These are phyloP conservation scores for Ananas comosus DNA, from an alignment of 176 grass and related monocot species.

Conservation along the genomic window DNA sequence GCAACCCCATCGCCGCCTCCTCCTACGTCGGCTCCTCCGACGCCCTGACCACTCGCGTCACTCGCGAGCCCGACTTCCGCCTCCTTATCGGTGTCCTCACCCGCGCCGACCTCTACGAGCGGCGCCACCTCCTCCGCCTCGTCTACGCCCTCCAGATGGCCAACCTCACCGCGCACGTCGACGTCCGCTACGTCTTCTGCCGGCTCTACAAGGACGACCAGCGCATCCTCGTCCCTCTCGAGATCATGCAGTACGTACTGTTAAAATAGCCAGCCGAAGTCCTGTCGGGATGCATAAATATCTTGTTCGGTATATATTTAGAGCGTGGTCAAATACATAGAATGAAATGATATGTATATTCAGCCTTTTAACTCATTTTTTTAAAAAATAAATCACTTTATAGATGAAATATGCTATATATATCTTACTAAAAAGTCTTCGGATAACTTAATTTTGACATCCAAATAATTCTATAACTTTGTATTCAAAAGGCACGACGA, in stretches of 20 bases:
- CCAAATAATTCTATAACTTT: no score
- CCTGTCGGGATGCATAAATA: no score
- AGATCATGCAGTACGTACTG: slow-evolving; percentile 10
- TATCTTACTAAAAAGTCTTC: no score
- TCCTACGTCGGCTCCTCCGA: slow-evolving; percentile 18
- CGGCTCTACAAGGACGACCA: slow-evolving; percentile 41
- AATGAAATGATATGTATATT: no score
- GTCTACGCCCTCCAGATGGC: slow-evolving; percentile 54
- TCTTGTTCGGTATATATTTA: no score
- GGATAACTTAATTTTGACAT: no score
- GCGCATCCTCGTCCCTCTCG: slow-evolving; percentile 33
- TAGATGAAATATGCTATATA: no score
- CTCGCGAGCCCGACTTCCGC: slow-evolving; percentile 27
- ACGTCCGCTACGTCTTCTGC: slow-evolving; percentile 80
- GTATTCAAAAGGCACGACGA: slow-evolving; percentile 23
- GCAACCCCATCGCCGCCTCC: slow-evolving; percentile 13
- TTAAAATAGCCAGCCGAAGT: no score
- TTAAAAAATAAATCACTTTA: no score
- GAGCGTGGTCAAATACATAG: no score
- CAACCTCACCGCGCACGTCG: slow-evolving; percentile 11
- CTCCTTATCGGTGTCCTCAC: slow-evolving; percentile 64
- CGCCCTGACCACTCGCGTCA: slow-evolving; percentile 17
- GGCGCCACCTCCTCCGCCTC: slow-evolving; percentile 46
- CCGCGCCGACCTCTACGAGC: slow-evolving; percentile 32
- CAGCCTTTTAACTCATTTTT: no score